Evolutionary conservation across 2,329 filamentous ascomycete species (phyloP), one percentile per base, ranked within the genome.

Genomic region (Cordyceps pruinosa): DNA sequence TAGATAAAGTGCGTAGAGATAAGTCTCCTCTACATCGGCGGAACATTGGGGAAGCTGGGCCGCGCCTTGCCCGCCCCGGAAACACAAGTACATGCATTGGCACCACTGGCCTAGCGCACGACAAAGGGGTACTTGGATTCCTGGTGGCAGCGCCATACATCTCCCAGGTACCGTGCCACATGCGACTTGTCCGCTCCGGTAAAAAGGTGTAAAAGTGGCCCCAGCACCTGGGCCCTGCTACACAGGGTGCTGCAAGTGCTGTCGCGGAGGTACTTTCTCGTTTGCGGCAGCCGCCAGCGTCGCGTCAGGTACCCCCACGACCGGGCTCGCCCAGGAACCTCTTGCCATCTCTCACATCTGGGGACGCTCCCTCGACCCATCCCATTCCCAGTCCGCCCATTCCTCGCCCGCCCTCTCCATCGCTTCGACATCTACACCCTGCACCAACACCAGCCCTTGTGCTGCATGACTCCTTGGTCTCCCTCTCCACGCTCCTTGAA

Each of bases 391-490:
- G n/a, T n/a, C n/a, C n/a, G n/a, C 62, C 64, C 63, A 63, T 66
- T 59, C 61, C 62, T 61, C 58, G 55, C 57, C 63, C 61, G 58
- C 61, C 58, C 59, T 62, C 57, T 62, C 57, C 58, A 51, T 57
- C 57, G 56, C 63, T 61, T 62, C 61, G 51, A 61, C 63, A 65
- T 66, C 65, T 61, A 60, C 44, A 59, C 58, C 58, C 63, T 60
- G 58, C 56, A 59, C 58, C 58, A 58, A 57, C 60, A 59, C 60
- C 48, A 56, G 59, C 50, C 28, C 25, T 56, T 54, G 45, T 49
- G 42, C 37, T 58, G 47, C 56, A 59, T 63, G 60, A 55, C 41
- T 48, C 47, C 26, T 21, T 19, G 15, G n/a, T 50, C 46, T 45
- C 49, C 53, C 41, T 53, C 60, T 50, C 37, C 37, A 45, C 58